A percentile compares a stretch with the other conserved stretches of the same genome.
Conservation (phyloP, 441 rosid genomes). For the Lepidium campestre region DNA sequence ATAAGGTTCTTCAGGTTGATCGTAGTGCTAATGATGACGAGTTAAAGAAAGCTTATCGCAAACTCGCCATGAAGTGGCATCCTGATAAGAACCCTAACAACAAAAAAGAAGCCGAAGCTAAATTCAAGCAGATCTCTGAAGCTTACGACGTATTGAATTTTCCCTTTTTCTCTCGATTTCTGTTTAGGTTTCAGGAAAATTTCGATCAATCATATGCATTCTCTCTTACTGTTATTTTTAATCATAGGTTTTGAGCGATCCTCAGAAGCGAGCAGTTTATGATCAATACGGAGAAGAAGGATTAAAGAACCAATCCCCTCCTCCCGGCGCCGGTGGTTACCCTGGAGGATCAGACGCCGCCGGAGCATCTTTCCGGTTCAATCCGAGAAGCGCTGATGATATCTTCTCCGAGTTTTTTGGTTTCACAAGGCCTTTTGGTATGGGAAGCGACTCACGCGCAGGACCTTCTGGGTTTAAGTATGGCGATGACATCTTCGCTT, state of each 20-base stretch:
- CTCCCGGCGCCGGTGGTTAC: slow-evolving; percentile 60
- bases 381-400: slow-evolving; percentile 68
- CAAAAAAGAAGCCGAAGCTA: slow-evolving; percentile 88
- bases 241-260: slow-evolving; percentile 66
- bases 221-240: too few relatives aligned
- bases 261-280: slow-evolving; percentile 75
- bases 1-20: slow-evolving; percentile 63
- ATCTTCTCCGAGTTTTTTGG: slow-evolving; percentile 76
- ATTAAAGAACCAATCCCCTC: slow-evolving; percentile 66
- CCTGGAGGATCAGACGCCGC: slow-evolving; percentile 50
- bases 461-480: slow-evolving; percentile 57
- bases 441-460: slow-evolving; percentile 46
- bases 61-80: slow-evolving; percentile 94
- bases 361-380: slow-evolving; percentile 54
- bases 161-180: not conserved
- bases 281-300: slow-evolving; percentile 93
- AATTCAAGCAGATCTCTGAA: slow-evolving; percentile 88
- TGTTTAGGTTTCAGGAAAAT: not conserved
- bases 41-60: slow-evolving; percentile 83
- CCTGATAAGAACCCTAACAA: slow-evolving; percentile 87
- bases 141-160: slow-evolving; percentile 68
- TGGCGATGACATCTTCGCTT: slow-evolving; percentile 45
- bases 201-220: not conserved
- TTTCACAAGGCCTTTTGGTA: slow-evolving; percentile 49
- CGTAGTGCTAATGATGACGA: slow-evolving; percentile 71